A percentile compares a stretch with the other conserved stretches of the same genome.
Evolutionary conservation across 176 grass and related monocot genomes (phyloP).

Genomic region (Lolium perenne): DNA sequence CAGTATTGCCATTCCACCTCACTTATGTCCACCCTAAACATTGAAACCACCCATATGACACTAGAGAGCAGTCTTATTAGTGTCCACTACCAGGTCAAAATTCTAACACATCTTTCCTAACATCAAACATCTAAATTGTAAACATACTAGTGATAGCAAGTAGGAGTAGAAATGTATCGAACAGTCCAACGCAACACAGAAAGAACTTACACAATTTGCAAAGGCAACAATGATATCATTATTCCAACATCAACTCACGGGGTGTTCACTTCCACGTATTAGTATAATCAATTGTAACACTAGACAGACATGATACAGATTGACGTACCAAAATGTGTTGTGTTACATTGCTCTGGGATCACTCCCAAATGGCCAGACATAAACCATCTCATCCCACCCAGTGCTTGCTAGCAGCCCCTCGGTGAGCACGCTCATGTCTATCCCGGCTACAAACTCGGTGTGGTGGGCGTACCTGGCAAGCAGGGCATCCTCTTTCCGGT

Average conservation of each 20-base stretch:
- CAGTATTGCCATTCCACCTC: not conserved
- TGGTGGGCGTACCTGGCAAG: conserved; percentile 72
- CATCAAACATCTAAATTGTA: not conserved
- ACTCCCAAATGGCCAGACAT: conserved; percentile 75
- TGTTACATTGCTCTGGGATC: conserved; percentile 68
- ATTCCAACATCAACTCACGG: conserved; percentile 33
- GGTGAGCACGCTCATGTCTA: conserved; percentile 87
- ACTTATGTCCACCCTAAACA: not conserved
- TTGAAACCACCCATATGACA: not conserved
- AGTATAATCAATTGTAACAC: conserved; percentile 38
- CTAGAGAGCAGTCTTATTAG: not conserved
- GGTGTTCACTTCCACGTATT: conserved; percentile 27
- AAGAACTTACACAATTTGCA: not conserved
- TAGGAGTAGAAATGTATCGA: not conserved
- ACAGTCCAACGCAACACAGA: not conserved
- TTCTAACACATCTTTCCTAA: not conserved
- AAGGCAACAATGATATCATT: conserved; percentile 19
- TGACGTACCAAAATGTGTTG: not conserved
- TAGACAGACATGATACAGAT: conserved; percentile 32
- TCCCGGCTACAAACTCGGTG: conserved; percentile 78
- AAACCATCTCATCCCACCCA: conserved; percentile 87
- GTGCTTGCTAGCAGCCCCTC: conserved; percentile 81
- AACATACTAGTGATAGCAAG: not conserved
- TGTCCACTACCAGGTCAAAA: not conserved
- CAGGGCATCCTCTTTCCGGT: conserved; percentile 71